Percentiles rank a stretch among this genome's conserved stretches.
Conservation (phyloP, 2,329 filamentous ascomycete genomes). For the Didymella exigua region DNA sequence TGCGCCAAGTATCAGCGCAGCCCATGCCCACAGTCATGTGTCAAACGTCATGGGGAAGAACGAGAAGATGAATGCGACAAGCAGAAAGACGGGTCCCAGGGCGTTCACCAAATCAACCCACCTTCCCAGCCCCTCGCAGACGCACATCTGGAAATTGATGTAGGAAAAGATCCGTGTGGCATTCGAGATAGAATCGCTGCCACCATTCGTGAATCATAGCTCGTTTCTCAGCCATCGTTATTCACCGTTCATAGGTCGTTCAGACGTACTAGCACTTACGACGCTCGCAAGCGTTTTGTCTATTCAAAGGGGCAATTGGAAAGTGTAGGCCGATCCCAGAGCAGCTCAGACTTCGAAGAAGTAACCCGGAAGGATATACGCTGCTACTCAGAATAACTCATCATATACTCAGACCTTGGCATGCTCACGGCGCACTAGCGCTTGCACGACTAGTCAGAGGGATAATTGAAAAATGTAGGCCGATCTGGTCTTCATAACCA, state of each 20-base stretch:
- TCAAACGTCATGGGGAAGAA: constrained; percentile 49
- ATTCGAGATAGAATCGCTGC: constrained; percentile 32
- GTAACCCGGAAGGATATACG: not conserved
- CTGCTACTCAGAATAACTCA: not conserved
- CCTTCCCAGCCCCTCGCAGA: constrained; percentile 39
- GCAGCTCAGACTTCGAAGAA: not conserved
- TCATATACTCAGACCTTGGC: not conserved
- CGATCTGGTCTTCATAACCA: not conserved
- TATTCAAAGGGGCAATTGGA: too few species aligned
- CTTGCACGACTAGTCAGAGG: not conserved
- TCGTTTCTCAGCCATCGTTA: too few species aligned
- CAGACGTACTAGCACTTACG: too few species aligned
- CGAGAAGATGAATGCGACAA: constrained; percentile 46
- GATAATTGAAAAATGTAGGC: not conserved
- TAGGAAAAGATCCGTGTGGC: constrained; percentile 42
- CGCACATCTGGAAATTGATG: constrained; percentile 37
- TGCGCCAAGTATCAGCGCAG: constrained; percentile 50
- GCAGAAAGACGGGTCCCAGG: constrained; percentile 43
- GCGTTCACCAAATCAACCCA: constrained; percentile 48
- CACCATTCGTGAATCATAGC: too few species aligned
- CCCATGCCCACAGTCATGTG: constrained; percentile 47
- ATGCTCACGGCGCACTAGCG: not conserved
- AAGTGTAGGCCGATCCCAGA: too few species aligned
- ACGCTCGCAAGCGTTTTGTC: too few species aligned
- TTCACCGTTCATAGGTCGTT: too few species aligned